Base-by-base conservation (phyloP, 2,329 filamentous ascomycete species). In the Dothiorella sarmentorum region DNA sequence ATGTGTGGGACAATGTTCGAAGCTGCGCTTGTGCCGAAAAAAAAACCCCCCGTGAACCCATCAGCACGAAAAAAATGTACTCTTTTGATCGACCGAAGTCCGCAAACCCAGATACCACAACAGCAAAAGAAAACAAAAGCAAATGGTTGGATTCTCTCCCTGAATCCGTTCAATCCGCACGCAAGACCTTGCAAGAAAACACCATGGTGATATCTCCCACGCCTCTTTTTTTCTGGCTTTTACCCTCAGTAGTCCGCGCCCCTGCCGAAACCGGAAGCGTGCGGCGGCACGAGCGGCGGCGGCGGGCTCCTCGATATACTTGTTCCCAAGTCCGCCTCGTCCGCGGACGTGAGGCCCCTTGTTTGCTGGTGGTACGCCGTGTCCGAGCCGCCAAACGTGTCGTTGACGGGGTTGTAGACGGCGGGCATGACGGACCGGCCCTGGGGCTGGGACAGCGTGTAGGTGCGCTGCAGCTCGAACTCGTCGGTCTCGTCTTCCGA, bases 401-500 rank as follows among this genome's bases (percentile, higher is more conserved):
- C 70, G 7, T 64, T 62, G 7, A 73, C 68, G 17, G 69, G 71
- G 38, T 73, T 71, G 56, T 72, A 72, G 4, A 61, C 62, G 17
- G n/a, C 63, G 6, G 42, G 27, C 3, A 43, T 17, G 31, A 43
- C 43, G 24, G 55, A 18, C 7, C 42, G 31, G 7, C 26, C 62
- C 11, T 66, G 63, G 3, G 66, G 63, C 20, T 60, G 61, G 24
- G 63, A 60, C n/a, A 65, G 56, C 7, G 62, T 61, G 47, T 69
- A 66, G 15, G 63, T 65, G 51, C 64, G 67, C 60, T 72, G 70
- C 18, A 74, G 64, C 61, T 74, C 72, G 42, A 70, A 72, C 38
- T 66, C 66, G 13, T 70, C 68, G 33, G 27, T n/a, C 2, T 73
- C 72, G 20, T 74, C 72, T 56, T 74, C 72, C 1, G 72, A 74